Evolutionary conservation across 139 green algal species (phyloP).

Genomic region (Parachlorella kessleri): DNA sequence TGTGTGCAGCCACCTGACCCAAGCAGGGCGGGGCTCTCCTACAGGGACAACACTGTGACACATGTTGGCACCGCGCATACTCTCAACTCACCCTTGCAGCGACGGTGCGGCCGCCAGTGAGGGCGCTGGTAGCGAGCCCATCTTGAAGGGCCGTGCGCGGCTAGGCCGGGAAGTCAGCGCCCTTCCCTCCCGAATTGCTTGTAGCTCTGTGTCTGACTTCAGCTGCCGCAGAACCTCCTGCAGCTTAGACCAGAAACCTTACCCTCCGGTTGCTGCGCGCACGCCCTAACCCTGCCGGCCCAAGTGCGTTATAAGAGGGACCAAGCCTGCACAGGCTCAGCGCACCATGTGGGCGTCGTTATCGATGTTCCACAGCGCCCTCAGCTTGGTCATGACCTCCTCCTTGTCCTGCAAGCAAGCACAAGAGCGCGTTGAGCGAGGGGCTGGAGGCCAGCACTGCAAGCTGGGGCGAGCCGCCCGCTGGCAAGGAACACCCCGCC

Average conservation of each 20-base stretch:
- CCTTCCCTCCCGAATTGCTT: not conserved
- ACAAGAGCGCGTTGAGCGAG: not conserved
- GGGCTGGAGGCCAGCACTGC: no score
- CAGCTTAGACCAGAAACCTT: no score
- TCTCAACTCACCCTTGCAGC: not conserved
- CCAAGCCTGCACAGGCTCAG: no score
- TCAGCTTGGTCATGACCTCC: conserved; percentile 44
- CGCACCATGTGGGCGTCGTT: conserved; percentile 31
- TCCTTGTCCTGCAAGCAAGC: conserved; percentile 37
- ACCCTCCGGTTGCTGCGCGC: no score
- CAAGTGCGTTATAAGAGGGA: no score
- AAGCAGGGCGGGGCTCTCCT: not conserved
- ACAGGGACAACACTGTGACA: not conserved
- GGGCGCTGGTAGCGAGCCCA: not conserved
- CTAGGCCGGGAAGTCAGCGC: not conserved
- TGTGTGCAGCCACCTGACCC: no score
- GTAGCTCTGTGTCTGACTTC: not conserved
- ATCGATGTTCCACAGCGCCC: conserved; percentile 31
- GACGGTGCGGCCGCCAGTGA: not conserved
- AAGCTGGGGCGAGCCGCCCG: no score
- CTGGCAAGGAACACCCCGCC: no score
- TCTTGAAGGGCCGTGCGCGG: not conserved
- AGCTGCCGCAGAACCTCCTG: not conserved
- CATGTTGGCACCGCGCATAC: not conserved
- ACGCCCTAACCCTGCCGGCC: no score